A percentile compares a stretch with the other conserved stretches of the same genome.
These are phyloP conservation scores for Cyclostephanos invisitatus DNA, from an alignment of 108 stramenopile species.

Conservation along the genomic window DNA sequence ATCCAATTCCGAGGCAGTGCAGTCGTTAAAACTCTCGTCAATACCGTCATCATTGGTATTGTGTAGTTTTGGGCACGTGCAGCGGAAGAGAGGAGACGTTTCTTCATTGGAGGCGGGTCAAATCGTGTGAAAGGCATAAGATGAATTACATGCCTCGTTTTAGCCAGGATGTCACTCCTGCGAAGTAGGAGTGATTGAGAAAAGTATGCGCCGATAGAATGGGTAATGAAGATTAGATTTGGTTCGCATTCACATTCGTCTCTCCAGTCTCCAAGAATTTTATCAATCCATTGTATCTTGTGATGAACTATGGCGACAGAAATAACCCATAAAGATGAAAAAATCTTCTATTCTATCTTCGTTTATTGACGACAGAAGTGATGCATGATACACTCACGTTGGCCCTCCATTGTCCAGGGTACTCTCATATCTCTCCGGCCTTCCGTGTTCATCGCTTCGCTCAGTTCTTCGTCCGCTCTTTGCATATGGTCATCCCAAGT, in stretches of 20 bases:
- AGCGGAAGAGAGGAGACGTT: constrained; percentile 41
- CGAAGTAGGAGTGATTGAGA: constrained; percentile 63
- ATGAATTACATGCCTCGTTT: constrained; percentile 58
- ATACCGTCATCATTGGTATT: constrained; percentile 32
- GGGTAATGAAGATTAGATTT: constrained; percentile 68
- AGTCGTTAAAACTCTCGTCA: constrained; percentile 18
- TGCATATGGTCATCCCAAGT: constrained; percentile 23
- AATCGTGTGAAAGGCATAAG: constrained; percentile 82
- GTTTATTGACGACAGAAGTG: background rate
- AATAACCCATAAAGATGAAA: background rate
- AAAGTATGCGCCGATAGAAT: constrained; percentile 81
- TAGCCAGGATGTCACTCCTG: constrained; percentile 57
- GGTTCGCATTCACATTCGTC: constrained; percentile 21
- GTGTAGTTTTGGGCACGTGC: constrained; percentile 40
- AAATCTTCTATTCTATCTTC: background rate
- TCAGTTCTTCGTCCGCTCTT: constrained; percentile 7
- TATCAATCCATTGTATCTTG: constrained; percentile 74
- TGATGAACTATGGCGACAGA: constrained; percentile 43
- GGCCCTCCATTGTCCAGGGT: constrained; percentile 80
- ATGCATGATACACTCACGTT: constrained; percentile 38
- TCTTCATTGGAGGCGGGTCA: constrained; percentile 35
- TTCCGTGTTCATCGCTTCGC: constrained; percentile 1
- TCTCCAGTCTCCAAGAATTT: constrained; percentile 32
- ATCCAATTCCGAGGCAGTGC: constrained; percentile 32
- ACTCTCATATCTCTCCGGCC: constrained; percentile 26